phyloP scores from a whole-genome alignment of 1,284 basidiomycete genomes.

The Trichosporon sp. region DNA sequence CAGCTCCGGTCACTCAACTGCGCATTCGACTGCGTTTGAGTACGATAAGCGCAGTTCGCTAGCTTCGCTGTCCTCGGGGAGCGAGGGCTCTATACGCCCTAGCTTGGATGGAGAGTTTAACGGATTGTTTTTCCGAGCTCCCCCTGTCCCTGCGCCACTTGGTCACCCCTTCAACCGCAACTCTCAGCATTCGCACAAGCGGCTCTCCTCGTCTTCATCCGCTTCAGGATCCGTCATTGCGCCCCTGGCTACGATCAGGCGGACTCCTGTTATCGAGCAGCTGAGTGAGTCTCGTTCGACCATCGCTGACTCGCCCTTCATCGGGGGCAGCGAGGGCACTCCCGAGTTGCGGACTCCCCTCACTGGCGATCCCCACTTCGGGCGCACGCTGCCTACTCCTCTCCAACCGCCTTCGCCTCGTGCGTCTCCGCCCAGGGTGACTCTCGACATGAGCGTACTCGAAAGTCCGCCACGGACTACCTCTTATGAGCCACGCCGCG shows the following conservation, averaged over 20 bases:
- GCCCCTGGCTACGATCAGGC: background rate
- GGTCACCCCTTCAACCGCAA: constrained; percentile 8
- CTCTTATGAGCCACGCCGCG: background rate
- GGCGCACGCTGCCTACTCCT: background rate
- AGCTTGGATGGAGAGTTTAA: constrained; percentile 34
- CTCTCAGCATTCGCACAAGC: background rate
- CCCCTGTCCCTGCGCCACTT: constrained; percentile 33
- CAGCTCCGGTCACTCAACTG: background rate
- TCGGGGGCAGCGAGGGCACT: constrained; percentile 35
- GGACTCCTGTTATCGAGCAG: background rate
- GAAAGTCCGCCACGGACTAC: constrained; percentile 7
- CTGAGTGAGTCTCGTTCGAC: background rate
- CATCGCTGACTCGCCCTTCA: background rate
- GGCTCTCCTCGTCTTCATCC: background rate
- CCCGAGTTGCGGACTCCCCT: constrained; percentile 41
- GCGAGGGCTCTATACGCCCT: constrained; percentile 25
- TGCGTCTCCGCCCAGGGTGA: background rate
- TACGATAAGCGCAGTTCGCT: constrained; percentile 23
- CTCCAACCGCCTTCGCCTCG: constrained; percentile 3
- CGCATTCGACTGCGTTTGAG: constrained; percentile 22
- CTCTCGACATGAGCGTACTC: background rate
- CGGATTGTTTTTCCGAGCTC: constrained; percentile 53
- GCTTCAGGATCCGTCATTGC: background rate
- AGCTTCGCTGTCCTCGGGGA: constrained; percentile 25
- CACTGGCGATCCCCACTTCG: constrained; percentile 11